Base-by-base conservation (phyloP, 2,329 filamentous ascomycete species). In the Tolypocladium guangdongense region DNA sequence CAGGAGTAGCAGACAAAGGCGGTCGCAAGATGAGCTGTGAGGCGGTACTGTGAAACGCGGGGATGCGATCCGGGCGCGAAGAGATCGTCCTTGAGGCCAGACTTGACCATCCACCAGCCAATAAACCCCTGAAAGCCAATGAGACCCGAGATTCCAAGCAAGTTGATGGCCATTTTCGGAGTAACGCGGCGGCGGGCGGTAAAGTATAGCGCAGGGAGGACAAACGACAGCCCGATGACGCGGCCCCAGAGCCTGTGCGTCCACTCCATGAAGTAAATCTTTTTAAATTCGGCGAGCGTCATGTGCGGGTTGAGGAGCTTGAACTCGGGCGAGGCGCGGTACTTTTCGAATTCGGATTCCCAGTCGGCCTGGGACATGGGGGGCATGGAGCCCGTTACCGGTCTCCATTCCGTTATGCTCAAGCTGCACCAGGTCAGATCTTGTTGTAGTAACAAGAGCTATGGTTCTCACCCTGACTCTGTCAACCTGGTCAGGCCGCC, bases 201-300 rank as follows among this genome's bases (percentile, higher is more conserved):
- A 66, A 97, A 95, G 76, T 96, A 97, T 53, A 86, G 71, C 8
- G 92, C 88, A 1, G 93, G 93, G 1, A 96, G 66, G 49, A 96
- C 83, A 69, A 97, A 96, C 50, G 89, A 87, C 57, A 97, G 71
- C 55, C 93, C 93, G 54, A 99, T 88, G 62, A 95, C 78, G 59
- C 93, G 86, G 47, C 93, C 93, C 91, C 93, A 97, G 53, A 96
- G 78, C 33, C 93, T 83, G 71, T 99, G 93, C 45, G 86, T 84
- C 93, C 93, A 99, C 76, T 99, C 93, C 93, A 97, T 97, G 70
- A 87, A 99, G 79, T 97, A 99, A 60, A 99, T 99, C 68, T 93
- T 87, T 72, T 97, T 96, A 76, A 97, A 99, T 68, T 99, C 93
- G 55, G 84, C 80, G 54, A 99, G 77, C 35, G 81, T 86, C 93